Percentiles rank a stretch among this genome's conserved stretches.
phyloP scores from a whole-genome alignment of 2,329 filamentous ascomycete genomes.

The Fusarium pseudoanthophilum region DNA sequence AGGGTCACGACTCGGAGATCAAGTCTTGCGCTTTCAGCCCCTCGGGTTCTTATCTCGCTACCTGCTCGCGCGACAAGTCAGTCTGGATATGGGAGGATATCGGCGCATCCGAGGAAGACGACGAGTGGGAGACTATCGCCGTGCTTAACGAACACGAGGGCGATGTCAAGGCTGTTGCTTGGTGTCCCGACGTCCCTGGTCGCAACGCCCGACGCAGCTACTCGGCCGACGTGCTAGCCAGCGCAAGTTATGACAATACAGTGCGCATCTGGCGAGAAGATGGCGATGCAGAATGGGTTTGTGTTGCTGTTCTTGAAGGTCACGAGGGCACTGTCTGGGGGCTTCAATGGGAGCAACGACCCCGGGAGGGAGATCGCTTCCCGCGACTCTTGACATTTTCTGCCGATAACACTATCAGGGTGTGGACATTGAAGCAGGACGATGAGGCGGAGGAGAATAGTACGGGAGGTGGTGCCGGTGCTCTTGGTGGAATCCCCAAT shows the following conservation, averaged over 20 bases:
- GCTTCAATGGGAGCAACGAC: constrained; percentile 73
- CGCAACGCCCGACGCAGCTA: constrained; percentile 60
- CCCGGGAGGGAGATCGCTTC: constrained; percentile 54
- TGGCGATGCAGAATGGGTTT: constrained; percentile 89
- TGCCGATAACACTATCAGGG: constrained; percentile 80
- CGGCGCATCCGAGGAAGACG: constrained; percentile 75
- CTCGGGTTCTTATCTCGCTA: constrained; percentile 82
- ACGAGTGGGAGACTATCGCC: constrained; percentile 96
- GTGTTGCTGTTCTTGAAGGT: constrained; percentile 82
- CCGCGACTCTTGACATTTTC: constrained; percentile 83
- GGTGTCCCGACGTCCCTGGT: constrained; percentile 78
- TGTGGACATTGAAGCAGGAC: constrained; percentile 77
- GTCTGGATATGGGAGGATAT: constrained; percentile 99
- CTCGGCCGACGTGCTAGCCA: constrained; percentile 80
- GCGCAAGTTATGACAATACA: constrained; percentile 93
- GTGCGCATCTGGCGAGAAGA: constrained; percentile 91
- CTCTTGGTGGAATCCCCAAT: constrained; percentile 78
- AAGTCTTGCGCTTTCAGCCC: constrained; percentile 81
- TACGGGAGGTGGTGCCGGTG: constrained; percentile 51
- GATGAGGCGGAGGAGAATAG: constrained; percentile 50
- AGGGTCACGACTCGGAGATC: constrained; percentile 96
- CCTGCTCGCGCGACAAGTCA: constrained; percentile 90
- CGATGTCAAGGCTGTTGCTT: constrained; percentile 93
- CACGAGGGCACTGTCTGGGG: constrained; percentile 92
- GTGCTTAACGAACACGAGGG: constrained; percentile 94